These are phyloP conservation scores for Ophiostoma montium DNA, from an alignment of 2,329 filamentous ascomycete genomes.

Conservation along the genomic window DNA sequence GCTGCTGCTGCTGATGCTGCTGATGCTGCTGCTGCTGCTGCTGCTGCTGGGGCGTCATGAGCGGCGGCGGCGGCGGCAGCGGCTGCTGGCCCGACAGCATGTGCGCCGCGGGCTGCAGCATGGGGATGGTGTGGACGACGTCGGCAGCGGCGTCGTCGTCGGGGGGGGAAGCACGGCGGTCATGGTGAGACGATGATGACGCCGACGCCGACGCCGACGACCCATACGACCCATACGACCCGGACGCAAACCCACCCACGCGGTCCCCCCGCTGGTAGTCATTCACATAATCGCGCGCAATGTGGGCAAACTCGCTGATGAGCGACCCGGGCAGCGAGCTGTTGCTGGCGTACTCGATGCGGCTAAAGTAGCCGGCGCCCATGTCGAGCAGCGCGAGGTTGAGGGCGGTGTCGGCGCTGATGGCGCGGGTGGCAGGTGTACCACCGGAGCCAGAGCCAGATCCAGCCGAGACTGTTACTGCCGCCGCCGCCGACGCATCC, in stretches of 20 bases:
- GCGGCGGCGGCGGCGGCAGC: background rate
- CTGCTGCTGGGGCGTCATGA: background rate
- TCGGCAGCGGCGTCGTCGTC: background rate
- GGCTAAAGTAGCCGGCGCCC: conserved; percentile 27
- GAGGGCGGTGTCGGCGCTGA: conserved; percentile 17
- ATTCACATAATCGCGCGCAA: conserved; percentile 24
- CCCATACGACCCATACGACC: no score
- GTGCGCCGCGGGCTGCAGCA: background rate
- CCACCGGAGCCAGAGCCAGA: conserved; percentile 2
- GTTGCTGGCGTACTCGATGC: conserved; percentile 25
- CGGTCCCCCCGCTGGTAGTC: conserved; percentile 8
- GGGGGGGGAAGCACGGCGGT: background rate
- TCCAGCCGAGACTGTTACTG: no score
- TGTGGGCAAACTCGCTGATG: conserved; percentile 26
- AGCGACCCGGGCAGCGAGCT: conserved; percentile 21
- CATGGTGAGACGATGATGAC: background rate
- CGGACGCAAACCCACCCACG: background rate
- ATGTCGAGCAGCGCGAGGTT: conserved; percentile 28
- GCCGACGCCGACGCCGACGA: background rate
- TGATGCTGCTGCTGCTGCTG: background rate
- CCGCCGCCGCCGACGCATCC: no score
- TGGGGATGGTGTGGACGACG: background rate
- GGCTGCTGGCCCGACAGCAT: background rate
- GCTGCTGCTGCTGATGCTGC: background rate
- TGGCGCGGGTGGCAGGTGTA: background rate